Evolutionary conservation across 495 filamentous ascomycete species (phyloP), one percentile per base, ranked within the genome.

Genomic region (Daldinia decipiens): DNA sequence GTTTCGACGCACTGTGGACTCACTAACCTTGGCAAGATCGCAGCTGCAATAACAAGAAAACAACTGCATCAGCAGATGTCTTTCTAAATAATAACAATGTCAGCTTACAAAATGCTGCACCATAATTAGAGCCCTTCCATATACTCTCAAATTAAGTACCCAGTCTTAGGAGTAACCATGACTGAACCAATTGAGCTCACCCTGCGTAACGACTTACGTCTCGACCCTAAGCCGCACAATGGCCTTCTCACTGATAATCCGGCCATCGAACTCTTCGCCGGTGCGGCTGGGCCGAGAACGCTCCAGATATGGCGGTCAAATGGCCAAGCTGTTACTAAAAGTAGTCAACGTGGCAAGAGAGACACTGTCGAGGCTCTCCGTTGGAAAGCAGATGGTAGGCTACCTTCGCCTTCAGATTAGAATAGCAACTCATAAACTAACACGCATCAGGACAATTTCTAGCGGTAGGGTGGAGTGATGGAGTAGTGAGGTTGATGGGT

Each of bases 351-450:
- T 34, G 80, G 75, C 39, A 86, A 88, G 63, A 79, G 77, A 38
- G 81, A 84, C n/a, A 84, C 83, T 67, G 84, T 88, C 32, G 79
- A 85, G 53, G 83, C 79, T 52, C 69, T 94, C 47, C 80, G 78
- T 57, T 97, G 93, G 94, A 95, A 95, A 78, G 86, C 85, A 53
- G 91, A 95, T 78, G 94, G 93, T 92, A 79, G 65, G 82, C 4
- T 55, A 26, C 27, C 56, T 53, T 52, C 17, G 21, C 39, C 55
- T 56, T 36, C 9, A 62, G 7, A 2, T 52, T 52, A 47, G 29
- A 31, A 26, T n/a, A 7, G 12, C 40, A 31, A 51, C 5, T 5
- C 11, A 32, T 29, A 59, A 47, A 57, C 63, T 77, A 29, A 79
- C 62, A n/a, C 29, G 26, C 26, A 19, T n/a, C 45, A 89, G 92